Conservation (phyloP, 345 rosid genomes). For the Eucalyptus virginea region DNA sequence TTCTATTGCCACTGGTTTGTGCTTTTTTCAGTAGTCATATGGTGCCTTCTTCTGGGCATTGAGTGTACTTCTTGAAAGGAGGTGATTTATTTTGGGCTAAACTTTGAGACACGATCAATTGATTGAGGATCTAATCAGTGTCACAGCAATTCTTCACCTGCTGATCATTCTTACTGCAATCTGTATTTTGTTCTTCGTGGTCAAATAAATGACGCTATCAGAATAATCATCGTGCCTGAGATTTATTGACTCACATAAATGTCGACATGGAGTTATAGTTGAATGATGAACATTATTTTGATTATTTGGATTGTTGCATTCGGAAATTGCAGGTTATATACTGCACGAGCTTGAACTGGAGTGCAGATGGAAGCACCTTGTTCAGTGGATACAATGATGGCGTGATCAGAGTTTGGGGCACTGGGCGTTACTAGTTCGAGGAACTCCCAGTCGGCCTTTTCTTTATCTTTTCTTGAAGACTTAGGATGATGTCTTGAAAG, state of each 20-base stretch:
- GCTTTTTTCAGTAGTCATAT: neutral
- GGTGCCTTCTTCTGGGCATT: neutral
- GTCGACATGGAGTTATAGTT: neutral
- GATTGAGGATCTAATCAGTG: neutral
- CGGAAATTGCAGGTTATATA: constrained; percentile 16
- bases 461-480: neutral
- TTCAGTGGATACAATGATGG: constrained; percentile 45
- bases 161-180: neutral
- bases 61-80: neutral
- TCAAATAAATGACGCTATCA: neutral
- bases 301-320: neutral
- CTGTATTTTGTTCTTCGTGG: neutral
- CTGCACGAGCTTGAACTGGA: constrained; percentile 48
- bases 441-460: neutral
- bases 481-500: neutral
- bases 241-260: neutral
- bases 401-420: constrained; percentile 44
- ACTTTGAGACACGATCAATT: neutral
- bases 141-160: neutral
- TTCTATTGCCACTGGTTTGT: neutral
- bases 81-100: neutral
- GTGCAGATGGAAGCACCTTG: constrained; percentile 44
- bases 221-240: neutral
- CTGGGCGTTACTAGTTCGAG: constrained; percentile 10
- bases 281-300: neutral